Evolutionary conservation across 2,329 filamentous ascomycete species (phyloP), one percentile per base, ranked within the genome.

Genomic region (Byssochlamys sp.): DNA sequence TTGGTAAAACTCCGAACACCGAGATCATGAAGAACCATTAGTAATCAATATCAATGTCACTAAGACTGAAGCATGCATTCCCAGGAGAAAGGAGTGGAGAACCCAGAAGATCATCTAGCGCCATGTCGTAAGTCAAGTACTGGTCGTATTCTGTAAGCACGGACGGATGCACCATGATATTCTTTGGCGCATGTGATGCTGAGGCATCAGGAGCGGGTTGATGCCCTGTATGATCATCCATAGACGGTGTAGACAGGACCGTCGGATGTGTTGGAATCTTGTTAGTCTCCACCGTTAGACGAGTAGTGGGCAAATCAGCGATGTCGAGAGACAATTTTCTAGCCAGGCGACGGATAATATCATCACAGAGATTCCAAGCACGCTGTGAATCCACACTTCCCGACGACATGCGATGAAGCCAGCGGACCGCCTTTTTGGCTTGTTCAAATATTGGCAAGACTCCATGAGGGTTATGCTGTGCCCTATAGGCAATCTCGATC

Each of bases 391-490:
- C 39, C 7, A 45, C 39, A 6, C 39, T 45, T n/a, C 39, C n/a
- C 9, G 39, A 45, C 12, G 39, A 45, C 39, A 45, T 45, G 39
- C 39, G 39, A 45, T 45, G 63, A 2, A 77, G 63, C 73, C 73
- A 76, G 12, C 61, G 60, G 11, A 66, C 61, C 3, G 65, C 70
- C 57, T 75, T 75, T 58, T 69, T 67, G 31, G 72, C 57, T 2
- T 69, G 63, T 2, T 63, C 59, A 2, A 69, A 53, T 4, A 74
- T 63, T 2, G 54, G 58, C 7, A 61, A 62, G 11, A 69, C 67
- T 45, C 69, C 65, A 33, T 64, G 52, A 10, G 69, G 68, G 53
- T 68, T 68, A 19, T 70, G 65, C 49, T 67, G 63, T 25, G 66
- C 63, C 24, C 68, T 64, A 31, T 45, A 45, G 19, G 39, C 39